phyloP scores from a whole-genome alignment of 2,329 filamentous ascomycete species.

The Rutstroemia sp. region DNA sequence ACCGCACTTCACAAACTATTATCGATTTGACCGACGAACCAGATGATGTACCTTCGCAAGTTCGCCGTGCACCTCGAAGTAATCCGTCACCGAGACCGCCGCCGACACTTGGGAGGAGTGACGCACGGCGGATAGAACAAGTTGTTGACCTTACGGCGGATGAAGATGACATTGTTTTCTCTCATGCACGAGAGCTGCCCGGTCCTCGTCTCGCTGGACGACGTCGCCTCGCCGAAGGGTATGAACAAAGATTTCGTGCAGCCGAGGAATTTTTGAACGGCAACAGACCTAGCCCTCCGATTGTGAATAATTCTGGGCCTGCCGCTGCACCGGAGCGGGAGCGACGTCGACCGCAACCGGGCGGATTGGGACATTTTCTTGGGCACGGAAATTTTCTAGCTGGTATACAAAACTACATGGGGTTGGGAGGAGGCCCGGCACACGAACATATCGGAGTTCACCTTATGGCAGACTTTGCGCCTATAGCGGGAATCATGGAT shows the following conservation, averaged over 20 bases:
- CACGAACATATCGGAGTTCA: neutral
- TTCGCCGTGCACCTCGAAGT: neutral
- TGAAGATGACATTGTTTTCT: conserved; percentile 30
- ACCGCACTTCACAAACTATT: conserved; percentile 23
- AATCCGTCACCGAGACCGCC: conserved; percentile 15
- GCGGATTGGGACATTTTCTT: neutral
- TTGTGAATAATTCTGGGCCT: too few species aligned
- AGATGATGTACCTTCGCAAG: conserved; percentile 17
- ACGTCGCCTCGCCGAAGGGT: neutral
- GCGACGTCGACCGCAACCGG: too few species aligned
- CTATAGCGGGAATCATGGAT: conserved; percentile 24
- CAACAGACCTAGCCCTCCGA: too few species aligned
- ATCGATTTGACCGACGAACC: conserved; percentile 29
- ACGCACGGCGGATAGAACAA: conserved; percentile 18
- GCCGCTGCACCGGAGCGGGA: too few species aligned
- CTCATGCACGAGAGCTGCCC: conserved; percentile 7
- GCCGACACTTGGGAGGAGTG: conserved; percentile 22
- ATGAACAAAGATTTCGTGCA: neutral
- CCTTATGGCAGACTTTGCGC: conserved; percentile 3
- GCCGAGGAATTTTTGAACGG: too few species aligned
- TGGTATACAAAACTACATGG: too few species aligned
- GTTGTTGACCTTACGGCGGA: conserved; percentile 46
- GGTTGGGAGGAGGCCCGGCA: neutral
- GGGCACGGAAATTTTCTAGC: neutral
- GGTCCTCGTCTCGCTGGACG: neutral